Base-by-base conservation (phyloP, 148 eudicot species). In the Linanthus parryae region DNA sequence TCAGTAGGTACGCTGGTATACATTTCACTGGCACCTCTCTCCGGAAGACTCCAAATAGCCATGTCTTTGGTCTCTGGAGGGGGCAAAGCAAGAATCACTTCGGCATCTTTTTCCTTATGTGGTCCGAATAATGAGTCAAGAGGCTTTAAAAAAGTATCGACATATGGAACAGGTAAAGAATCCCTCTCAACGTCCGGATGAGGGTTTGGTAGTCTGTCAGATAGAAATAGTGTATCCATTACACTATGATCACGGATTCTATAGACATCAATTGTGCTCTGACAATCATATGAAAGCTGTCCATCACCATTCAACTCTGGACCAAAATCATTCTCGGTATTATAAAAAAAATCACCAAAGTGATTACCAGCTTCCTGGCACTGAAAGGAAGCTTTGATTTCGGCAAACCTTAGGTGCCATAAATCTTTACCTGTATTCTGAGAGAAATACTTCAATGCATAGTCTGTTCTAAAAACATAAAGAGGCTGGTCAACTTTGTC, bases 391-490 rank as follows among this genome's bases (percentile, higher is more conserved):
- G 84, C 90, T 38, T 67, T 78, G 62, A 89, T 77, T 33, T 74
- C 73, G 30, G 86, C 79, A 52, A 85, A 62, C 3, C 80, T 81
- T 57, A 89, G 59, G 60, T 89, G 76, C 97, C 97, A 79, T 10
- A 64, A 44, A 20, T 79, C 65, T 69, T 77, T 75, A 62, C 74
- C 70, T 47, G 75, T 80, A 25, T 51, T 66, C 16, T 61, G 65
- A 57, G 74, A 75, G 62, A 59, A 73, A 31, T 81, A 72, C 48
- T 71, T 70, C 52, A 89, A 64, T 43, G 70, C 31, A 70, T 89
- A 85, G 61, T 89, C 97, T 59, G 67, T 80, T 69, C 97, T 74
- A 20, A 74, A 77, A 68, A 89, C 61, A 72, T 71, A 80, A 54
- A 89, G 69, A 28, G 72, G 80, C 42, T 43, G 71, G 28, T 74